These are phyloP conservation scores for Malus hybrid DNA, from an alignment of 331 rosid genomes.

Conservation along the genomic window DNA sequence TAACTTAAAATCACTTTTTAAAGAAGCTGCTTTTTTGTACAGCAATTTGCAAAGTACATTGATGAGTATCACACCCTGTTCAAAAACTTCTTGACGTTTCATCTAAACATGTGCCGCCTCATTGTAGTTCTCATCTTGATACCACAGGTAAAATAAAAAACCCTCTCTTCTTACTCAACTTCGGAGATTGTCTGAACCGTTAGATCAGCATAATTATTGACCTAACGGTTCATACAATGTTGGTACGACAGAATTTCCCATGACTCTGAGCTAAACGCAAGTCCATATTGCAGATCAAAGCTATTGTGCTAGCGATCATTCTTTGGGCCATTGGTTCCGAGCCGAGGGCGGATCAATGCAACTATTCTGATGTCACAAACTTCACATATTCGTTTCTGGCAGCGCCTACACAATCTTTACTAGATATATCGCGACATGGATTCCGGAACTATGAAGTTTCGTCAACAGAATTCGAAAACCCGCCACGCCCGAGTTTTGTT, in stretches of 20 bases:
- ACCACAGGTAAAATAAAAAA: slow-evolving; percentile 20
- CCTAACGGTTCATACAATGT: neutral
- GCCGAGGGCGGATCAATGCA: slow-evolving; percentile 3
- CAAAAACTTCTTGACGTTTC: slow-evolving; percentile 17
- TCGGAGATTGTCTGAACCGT: no score
- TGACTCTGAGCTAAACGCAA: no score
- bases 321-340: slow-evolving; percentile 23
- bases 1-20: neutral
- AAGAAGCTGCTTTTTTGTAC: neutral
- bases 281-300: slow-evolving; percentile 23
- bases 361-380: slow-evolving; percentile 1
- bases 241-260: neutral
- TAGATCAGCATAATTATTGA: no score
- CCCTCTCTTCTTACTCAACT: no score
- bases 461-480: no score
- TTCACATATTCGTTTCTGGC: slow-evolving; percentile 25
- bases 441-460: slow-evolving; percentile 7
- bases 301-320: slow-evolving; percentile 5
- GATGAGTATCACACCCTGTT: slow-evolving; percentile 4
- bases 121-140: slow-evolving; percentile 16
- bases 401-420: slow-evolving; percentile 3
- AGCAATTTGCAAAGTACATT: slow-evolving; percentile 20
- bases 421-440: neutral
- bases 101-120: slow-evolving; percentile 20
- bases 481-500: neutral